Evolutionary conservation across 2,329 filamentous ascomycete genomes (phyloP), one percentile per base, ranked within the genome.

Genomic region (Fusarium sp.): DNA sequence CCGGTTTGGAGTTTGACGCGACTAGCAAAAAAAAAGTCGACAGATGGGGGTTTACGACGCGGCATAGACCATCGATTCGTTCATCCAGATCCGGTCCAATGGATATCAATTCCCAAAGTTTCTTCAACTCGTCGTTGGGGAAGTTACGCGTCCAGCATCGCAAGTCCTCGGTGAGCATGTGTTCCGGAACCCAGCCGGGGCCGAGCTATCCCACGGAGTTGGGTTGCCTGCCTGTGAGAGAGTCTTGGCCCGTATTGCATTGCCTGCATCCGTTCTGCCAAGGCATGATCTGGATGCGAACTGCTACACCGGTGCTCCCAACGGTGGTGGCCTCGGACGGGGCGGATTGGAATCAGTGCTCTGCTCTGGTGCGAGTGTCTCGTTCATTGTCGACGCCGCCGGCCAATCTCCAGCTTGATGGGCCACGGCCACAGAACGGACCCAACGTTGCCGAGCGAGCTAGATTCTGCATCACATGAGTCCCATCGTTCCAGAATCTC

Each of bases 401-500:
- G 48, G 45, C 14, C 35, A 64, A 43, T 64, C 34, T 64, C 61
- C 32, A 30, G 45, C 18, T 23, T 39, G n/a, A 63, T n/a, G 43
- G 41, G 6, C 20, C 45, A 54, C 20, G 60, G 23, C 20, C 43
- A 52, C n/a, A 3, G 30, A 32, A 32, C 2, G 60, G 48, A 14
- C 48, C 48, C 48, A 52, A 32, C 14, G 61, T 41, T 54, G 32
- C 45, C 41, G 43, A 63, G 50, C 30, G 32, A 63, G 50, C 41
- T 35, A 62, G 41, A 52, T 37, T 52, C 20, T 54, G 20, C 45
- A 39, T 54, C 45, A 41, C 48, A 56, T 64, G 61, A 54, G 48
- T 27, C 34, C 27, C 45, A 63, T 54, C 32, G 60, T 63, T 43
- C 48, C 34, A 56, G 61, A 64, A 56, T 57, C 48, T 57, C 34